Base-by-base conservation (phyloP, 768 basidiomycete species). In the Kwoniella sp. region DNA sequence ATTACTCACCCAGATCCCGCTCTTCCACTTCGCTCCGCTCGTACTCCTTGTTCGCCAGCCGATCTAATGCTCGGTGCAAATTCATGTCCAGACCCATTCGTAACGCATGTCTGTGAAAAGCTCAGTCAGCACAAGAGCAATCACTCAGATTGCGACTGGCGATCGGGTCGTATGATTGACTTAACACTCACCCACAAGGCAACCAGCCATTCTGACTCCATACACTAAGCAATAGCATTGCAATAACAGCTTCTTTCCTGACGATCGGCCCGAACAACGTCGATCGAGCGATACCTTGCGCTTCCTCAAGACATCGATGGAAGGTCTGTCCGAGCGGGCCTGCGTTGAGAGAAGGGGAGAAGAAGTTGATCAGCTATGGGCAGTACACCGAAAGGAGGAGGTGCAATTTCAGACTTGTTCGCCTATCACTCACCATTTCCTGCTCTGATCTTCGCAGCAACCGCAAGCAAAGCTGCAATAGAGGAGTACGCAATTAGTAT, bases 121-220 rank as follows among this genome's bases (percentile, higher is more conserved):
- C n/a, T n/a, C n/a, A n/a, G n/a, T n/a, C n/a, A n/a, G n/a, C n/a
- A n/a, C n/a, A n/a, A n/a, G n/a, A n/a, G n/a, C n/a, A n/a, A n/a
- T n/a, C n/a, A n/a, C n/a, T n/a, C n/a, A n/a, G n/a, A n/a, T n/a
- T n/a, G n/a, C n/a, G n/a, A n/a, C n/a, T n/a, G n/a, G n/a, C n/a
- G n/a, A n/a, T n/a, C n/a, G n/a, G n/a, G n/a, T n/a, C n/a, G n/a
- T n/a, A n/a, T 17, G 15, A 22, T n/a, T 24, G n/a, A 44, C 17
- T 40, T 21, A 10, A 15, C 22, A 63, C 72, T 63, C 50, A 74
- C 72, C 94, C 94, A 71, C 90, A 90, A 9, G 93, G 92, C 50
- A 97, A 84, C 91, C 92, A 97, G 0, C 92, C 92, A 67, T 92
- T 92, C 37, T 92, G 91, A 74, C 88, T 90, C 91, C 92, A 95